Evolutionary conservation across 345 rosid species (phyloP), one percentile per base, ranked within the genome.

Genomic region (Raphanus raphanistrum): DNA sequence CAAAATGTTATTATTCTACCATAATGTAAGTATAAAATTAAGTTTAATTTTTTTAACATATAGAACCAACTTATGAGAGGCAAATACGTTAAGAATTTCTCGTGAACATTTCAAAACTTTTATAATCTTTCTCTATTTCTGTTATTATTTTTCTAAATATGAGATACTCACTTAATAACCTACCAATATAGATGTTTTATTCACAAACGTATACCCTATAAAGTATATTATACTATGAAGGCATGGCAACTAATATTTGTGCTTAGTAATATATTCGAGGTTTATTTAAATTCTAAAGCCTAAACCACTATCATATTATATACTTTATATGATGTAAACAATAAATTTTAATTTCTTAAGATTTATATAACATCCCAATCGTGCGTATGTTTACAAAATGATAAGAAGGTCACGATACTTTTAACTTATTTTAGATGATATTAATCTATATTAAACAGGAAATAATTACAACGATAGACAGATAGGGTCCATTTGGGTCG

Each of bases 401-500:
- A 59, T 72, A 72, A 64, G 76, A 28, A 28, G 13, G 13, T 72
- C 68, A 72, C 48, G 63, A 72, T 72, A 73, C 36, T 66, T 66
- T 78, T 66, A 58, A 32, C 9, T 68, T 52, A 11, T n/a, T n/a
- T 29, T 21, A 36, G 8, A 31, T 76, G 52, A 59, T 58, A 72
- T 35, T 27, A 63, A 27, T 62, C 45, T n/a, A 69, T 48, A 10
- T 60, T 38, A 63, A 72, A 65, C 4, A 64, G 8, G 71, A 64
- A 77, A 64, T 6, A 50, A 43, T 52, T 33, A 50, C 6, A 35
- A 32, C 6, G 35, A 66, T 66, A 16, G 15, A 43, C 52, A 43
- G 15, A 43, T 55, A 0, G 29, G 78, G 66, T 67, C 78, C 70
- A 73, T 61, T 73, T 61, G 12, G 45, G 59, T 50, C 82, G 82